These are phyloP conservation scores for Aurinia saxatilis DNA, from an alignment of 345 rosid species.

Conservation along the genomic window DNA sequence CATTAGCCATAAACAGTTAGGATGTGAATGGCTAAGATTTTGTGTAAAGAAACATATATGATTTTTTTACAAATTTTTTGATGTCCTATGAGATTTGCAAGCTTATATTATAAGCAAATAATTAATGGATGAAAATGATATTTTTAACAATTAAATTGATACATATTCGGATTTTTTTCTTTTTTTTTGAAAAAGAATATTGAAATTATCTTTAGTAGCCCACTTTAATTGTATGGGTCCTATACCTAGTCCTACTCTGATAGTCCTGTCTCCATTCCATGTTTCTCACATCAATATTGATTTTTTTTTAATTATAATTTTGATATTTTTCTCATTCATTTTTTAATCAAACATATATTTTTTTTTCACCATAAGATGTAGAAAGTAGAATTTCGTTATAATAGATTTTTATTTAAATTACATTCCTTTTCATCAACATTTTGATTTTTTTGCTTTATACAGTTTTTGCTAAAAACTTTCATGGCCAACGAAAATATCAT, in stretches of 20 bases:
- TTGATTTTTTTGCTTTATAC: neutral
- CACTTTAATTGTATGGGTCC: conserved; percentile 21
- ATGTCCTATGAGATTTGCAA: no score
- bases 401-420: neutral
- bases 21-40: no score
- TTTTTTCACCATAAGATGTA: no score
- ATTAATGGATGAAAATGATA: neutral
- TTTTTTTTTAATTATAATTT: neutral
- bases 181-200: neutral
- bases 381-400: no score
- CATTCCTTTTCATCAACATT: neutral
- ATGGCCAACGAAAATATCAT: neutral
- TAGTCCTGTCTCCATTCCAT: neutral
- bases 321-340: neutral
- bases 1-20: no score
- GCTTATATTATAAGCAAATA: neutral
- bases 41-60: no score
- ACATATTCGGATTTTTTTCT: no score
- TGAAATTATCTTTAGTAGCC: neutral
- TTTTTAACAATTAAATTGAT: neutral
- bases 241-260: neutral
- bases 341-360: neutral
- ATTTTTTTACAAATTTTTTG: no score
- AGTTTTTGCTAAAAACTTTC: neutral
- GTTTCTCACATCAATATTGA: neutral